These are phyloP conservation scores for Trichoderma arundinaceum DNA, from an alignment of 2,329 filamentous ascomycete genomes.

Conservation along the genomic window DNA sequence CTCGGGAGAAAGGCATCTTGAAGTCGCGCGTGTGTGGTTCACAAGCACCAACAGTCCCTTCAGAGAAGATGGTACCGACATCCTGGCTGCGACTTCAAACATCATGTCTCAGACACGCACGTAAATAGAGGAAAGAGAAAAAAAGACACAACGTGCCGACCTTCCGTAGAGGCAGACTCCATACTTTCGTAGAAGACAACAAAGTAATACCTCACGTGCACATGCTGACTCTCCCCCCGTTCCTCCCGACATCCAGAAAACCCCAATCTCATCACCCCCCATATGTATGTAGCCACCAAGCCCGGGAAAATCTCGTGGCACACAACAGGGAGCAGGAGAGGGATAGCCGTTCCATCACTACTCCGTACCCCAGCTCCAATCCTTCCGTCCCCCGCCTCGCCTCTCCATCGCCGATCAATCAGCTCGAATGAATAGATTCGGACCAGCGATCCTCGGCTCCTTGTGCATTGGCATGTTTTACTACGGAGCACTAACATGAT, in stretches of 20 bases:
- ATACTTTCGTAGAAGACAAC: not conserved
- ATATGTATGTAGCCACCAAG: not conserved
- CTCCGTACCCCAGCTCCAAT: constrained; percentile 16
- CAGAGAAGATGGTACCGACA: not conserved
- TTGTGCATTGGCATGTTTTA: constrained; percentile 11
- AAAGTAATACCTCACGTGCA: constrained; percentile 25
- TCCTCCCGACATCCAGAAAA: not conserved
- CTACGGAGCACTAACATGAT: not conserved
- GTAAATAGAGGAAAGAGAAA: not conserved
- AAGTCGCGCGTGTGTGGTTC: constrained; percentile 4
- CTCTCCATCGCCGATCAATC: not conserved
- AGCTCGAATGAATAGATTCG: not conserved
- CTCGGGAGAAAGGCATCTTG: not conserved
- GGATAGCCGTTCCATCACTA: not conserved
- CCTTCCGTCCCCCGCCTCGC: not conserved
- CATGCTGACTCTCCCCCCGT: constrained; percentile 3
- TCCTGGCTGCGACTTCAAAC: not conserved
- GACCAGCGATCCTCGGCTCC: constrained; percentile 11
- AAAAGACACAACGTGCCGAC: not conserved
- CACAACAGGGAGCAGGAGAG: not conserved
- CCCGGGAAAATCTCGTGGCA: constrained; percentile 27
- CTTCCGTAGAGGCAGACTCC: constrained; percentile 12
- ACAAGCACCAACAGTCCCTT: not conserved
- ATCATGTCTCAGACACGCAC: not conserved
- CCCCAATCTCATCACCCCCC: constrained; percentile 6